A percentile compares a stretch with the other conserved stretches of the same genome.
Evolutionary conservation across 2,329 filamentous ascomycete genomes (phyloP).

Genomic region (Diaporthe ilicicola): DNA sequence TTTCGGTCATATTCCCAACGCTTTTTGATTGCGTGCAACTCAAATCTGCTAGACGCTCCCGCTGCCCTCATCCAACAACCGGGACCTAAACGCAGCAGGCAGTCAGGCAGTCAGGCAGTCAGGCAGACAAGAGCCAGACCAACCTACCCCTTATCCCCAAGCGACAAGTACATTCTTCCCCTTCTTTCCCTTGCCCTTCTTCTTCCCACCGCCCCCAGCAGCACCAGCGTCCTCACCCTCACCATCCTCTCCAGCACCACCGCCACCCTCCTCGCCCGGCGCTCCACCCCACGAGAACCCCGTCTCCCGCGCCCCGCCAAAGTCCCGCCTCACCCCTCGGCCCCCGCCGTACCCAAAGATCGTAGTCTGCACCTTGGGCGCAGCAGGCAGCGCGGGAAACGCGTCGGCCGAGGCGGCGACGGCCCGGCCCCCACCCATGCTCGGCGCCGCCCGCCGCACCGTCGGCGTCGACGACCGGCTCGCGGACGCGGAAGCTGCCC

Average conservation of each 20-base stretch:
- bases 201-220: slow-evolving; percentile 46
- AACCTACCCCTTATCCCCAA: slow-evolving; percentile 62
- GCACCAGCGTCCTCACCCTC: slow-evolving; percentile 39
- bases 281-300: slow-evolving; percentile 62
- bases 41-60: no score
- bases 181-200: slow-evolving; percentile 67
- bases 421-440: slow-evolving; percentile 24
- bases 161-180: slow-evolving; percentile 70
- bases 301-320: slow-evolving; percentile 53
- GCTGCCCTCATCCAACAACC: no score
- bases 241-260: slow-evolving; percentile 36
- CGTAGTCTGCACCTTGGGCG: slow-evolving; percentile 72
- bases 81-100: not conserved
- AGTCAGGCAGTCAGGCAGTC: not conserved
- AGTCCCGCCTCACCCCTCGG: slow-evolving; percentile 63
- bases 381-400: slow-evolving; percentile 85
- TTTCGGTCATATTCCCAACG: not conserved
- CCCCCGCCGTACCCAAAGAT: slow-evolving; percentile 67
- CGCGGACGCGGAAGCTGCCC: not conserved
- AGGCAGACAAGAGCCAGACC: not conserved
- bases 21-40: no score
- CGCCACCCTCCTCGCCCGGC: slow-evolving; percentile 32
- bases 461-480: slow-evolving; percentile 9
- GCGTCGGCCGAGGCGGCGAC: slow-evolving; percentile 61
- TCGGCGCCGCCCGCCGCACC: slow-evolving; percentile 17